Evolutionary conservation across 495 filamentous ascomycete species (phyloP), one percentile per base, ranked within the genome.

Genomic region (Thermochaetoides thermophila): DNA sequence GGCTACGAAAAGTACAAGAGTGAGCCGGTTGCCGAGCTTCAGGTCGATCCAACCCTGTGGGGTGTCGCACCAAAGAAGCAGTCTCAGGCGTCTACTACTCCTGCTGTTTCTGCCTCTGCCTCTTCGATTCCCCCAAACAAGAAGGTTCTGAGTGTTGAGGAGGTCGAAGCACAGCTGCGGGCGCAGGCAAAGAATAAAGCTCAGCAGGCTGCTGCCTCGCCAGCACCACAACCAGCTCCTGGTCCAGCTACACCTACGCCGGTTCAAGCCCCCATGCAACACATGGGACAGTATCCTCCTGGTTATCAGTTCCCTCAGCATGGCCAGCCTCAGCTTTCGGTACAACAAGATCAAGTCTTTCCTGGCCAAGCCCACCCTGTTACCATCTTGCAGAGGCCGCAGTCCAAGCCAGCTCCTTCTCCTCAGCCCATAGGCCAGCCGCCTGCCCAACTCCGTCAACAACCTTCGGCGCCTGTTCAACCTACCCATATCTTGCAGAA

Each of bases 61-160:
- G 81, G 81, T 7, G 68, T 79, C 35, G 69, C 68, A 4, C 61
- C 78, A 12, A 77, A 77, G 53, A 71, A 75, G 45, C 39, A 55
- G 1, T 57, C 61, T 18, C 49, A 59, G 23, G 43, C 52, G n/a
- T 18, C 44, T 31, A 44, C 53, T 10, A 45, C 43, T 26, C 27
- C 56, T 32, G 30, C 51, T 14, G 50, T 52, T 11, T 25, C 52
- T 18, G 35, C 51, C 13, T 44, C 52, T 7, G 23, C 44, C 12
- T 44, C 53, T 9, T 38, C 52, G 6, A 30, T 39, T 3, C 26
- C 51, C 19, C 30, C 49, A 14, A 46, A 63, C n/a, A 76, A 72
- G 48, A 94, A 84, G 60, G 81, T 96, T 66, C 73, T 99, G 78
- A 95, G 83, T 45, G 49, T 99, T 38, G 89, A 96, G 50, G 89